Evolutionary conservation across 768 basidiomycete species (phyloP).

Genomic region (Termitomyces sp.): DNA sequence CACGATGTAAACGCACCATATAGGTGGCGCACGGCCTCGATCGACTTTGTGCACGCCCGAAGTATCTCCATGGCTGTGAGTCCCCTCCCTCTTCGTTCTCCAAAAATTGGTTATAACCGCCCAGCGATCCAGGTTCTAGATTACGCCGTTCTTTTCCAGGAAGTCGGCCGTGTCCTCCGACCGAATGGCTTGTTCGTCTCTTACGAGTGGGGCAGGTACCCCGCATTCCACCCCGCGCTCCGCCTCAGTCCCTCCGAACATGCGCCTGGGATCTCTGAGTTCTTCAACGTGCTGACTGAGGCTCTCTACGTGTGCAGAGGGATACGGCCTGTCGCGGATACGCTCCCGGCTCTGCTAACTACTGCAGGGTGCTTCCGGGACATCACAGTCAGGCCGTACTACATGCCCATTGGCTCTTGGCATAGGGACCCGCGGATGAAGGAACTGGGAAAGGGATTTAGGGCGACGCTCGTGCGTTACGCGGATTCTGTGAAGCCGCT

Average conservation of each 20-base stretch:
- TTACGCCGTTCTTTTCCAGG: conserved; percentile 49
- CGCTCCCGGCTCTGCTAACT: conserved; percentile 34
- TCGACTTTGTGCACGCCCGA: conserved; percentile 70
- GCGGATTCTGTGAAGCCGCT: conserved; percentile 48
- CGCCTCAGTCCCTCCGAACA: conserved; percentile 25
- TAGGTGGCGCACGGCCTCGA: conserved; percentile 48
- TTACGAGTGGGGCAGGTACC: conserved; percentile 52
- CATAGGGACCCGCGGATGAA: conserved; percentile 27
- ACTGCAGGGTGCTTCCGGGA: conserved; percentile 37
- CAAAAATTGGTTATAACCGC: not conserved
- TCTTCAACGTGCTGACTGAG: conserved; percentile 34
- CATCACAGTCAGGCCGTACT: conserved; percentile 24
- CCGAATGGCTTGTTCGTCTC: conserved; percentile 71
- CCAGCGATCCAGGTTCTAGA: conserved; percentile 42
- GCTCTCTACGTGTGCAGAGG: conserved; percentile 31
- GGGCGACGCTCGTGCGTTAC: conserved; percentile 36
- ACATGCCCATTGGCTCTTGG: conserved; percentile 57
- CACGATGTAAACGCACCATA: conserved; percentile 53
- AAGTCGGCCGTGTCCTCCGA: conserved; percentile 61
- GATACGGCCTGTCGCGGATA: conserved; percentile 33
- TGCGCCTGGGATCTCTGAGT: conserved; percentile 35
- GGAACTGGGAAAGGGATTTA: conserved; percentile 39
- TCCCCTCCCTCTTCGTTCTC: conserved; percentile 8
- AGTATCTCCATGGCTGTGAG: conserved; percentile 58
- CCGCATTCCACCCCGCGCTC: conserved; percentile 33